These are phyloP conservation scores for Chlorella sp. DNA, from an alignment of 139 green algal species.

Conservation along the genomic window DNA sequence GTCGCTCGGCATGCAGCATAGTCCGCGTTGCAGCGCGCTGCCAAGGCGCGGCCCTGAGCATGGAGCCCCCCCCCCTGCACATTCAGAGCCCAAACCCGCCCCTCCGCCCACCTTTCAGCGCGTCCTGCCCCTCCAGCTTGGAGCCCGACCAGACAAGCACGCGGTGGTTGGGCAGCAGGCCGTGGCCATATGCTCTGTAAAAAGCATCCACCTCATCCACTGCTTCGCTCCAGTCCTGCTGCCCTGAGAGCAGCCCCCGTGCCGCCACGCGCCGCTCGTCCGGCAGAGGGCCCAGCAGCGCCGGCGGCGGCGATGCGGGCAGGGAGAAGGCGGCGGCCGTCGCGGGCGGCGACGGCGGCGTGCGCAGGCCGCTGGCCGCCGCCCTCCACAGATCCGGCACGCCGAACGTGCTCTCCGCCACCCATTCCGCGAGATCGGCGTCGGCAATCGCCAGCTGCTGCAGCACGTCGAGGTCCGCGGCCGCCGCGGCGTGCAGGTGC, in stretches of 20 bases:
- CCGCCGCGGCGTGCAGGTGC: constrained; percentile 6
- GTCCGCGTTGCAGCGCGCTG: no score
- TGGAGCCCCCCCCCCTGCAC: no score
- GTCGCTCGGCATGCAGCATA: no score
- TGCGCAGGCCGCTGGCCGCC: constrained; percentile 15
- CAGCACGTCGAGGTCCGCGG: constrained; percentile 23
- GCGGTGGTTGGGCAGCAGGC: constrained; percentile 22
- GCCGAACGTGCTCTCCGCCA: constrained; percentile 10
- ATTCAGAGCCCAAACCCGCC: no score
- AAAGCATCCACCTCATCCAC: constrained; percentile 7
- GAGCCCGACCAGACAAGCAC: constrained; percentile 21
- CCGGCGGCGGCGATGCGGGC: not conserved
- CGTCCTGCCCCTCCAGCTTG: constrained; percentile 37
- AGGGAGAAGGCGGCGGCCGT: no score
- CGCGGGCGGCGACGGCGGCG: not conserved
- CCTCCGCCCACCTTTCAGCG: constrained; percentile 10
- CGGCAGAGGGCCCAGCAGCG: constrained; percentile 16
- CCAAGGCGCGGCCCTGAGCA: no score
- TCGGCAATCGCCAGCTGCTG: constrained; percentile 32
- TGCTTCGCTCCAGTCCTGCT: constrained; percentile 9
- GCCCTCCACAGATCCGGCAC: constrained; percentile 2
- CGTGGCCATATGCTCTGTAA: constrained; percentile 7
- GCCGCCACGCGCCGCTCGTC: constrained; percentile 13
- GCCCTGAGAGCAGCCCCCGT: not conserved
- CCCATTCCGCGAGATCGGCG: constrained; percentile 17